Base-by-base conservation (phyloP, 164 flowering plant genomes). In the Chloranthus sessilifolius region DNA sequence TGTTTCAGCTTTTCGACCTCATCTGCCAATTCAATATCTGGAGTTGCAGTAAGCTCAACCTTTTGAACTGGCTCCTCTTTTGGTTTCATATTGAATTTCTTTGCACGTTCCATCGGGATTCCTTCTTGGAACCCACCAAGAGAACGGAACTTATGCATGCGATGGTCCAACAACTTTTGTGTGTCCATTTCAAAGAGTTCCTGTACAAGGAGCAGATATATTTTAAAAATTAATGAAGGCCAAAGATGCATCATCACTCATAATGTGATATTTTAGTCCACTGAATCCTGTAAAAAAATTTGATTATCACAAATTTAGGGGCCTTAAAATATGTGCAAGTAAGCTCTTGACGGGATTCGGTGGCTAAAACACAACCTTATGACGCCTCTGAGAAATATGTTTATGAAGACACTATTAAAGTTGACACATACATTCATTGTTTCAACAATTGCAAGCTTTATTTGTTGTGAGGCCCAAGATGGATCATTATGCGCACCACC, bases 401-500 rank as follows among this genome's bases (percentile, higher is more conserved):
- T n/a, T n/a, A n/a, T n/a, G n/a, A n/a, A n/a, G n/a, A 50, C n/a
- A 43, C 26, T 41, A 29, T 9, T 16, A 12, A 11, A 17, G 46
- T 40, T 48, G n/a, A 17, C 42, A 69, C 98, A 72, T 53, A 92
- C 99, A 72, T 74, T 85, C 95, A 88, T 88, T 50, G 79, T 21
- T 38, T 79, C 76, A 31, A 68, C 56, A 29, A 92, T 63, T 49
- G 91, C 91, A 49, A 10, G 37, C 70, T 81, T 92, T 54, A 92
- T 84, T 64, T 78, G 95, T 56, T 86, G 76, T 15, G 99, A 92
- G 31, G 95, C 84, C 97, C 95, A 82, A 52, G 70, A 23, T 29
- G 97, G 79, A 78, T 84, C 95, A 4, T 75, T 64, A 75, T 92
- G 99, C 40, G 97, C 99, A 66, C 99, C 99, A 51, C 97, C 99